Evolutionary conservation across 2,329 filamentous ascomycete species (phyloP), one percentile per base, ranked within the genome.

Genomic region (Westerdykella ornata): DNA sequence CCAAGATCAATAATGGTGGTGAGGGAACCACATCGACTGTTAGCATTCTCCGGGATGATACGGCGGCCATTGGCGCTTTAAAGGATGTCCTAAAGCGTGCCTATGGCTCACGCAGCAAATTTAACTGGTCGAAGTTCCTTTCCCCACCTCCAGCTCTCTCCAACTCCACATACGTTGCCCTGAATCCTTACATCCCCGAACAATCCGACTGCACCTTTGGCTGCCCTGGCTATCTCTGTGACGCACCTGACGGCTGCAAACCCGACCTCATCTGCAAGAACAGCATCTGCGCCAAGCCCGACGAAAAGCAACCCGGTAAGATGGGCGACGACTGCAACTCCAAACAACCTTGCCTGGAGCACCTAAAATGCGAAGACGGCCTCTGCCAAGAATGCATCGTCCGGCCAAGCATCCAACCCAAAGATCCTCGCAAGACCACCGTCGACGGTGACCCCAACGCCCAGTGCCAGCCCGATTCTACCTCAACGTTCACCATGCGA

Each of bases 241-340:
- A 54, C 43, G 43, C 52, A 1, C 41, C 53, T 2, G 62, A 65
- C 33, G 49, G 45, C 4, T 65, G 62, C 39, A 6, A 28, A 0
- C 57, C 60, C 0, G 33, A 51, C 11, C 51, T 63, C 0, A 18
- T 61, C 2, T 65, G 62, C 46, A 63, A 58, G 14, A 64, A 65
- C 38, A 56, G 47, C 40, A 38, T 64, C 19, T 64, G 62, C 46
- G 44, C 46, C n/a, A 34, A 16, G 4, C 53, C 52, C 22, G 9
- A 34, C 0, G 47, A 47, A 5, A 36, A 32, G 2, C 59, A 62
- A 32, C 61, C 57, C 0, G 61, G 61, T 3, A 49, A 53, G 20
- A 31, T 50, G 5, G 59, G 58, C 9, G 48, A 51, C 3, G 31
- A 31, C 3, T 64, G 60, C 37, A 53, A 62, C 33, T 53, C 47